phyloP scores from a whole-genome alignment of 129 eudicot species.

The Lactuca saligna region DNA sequence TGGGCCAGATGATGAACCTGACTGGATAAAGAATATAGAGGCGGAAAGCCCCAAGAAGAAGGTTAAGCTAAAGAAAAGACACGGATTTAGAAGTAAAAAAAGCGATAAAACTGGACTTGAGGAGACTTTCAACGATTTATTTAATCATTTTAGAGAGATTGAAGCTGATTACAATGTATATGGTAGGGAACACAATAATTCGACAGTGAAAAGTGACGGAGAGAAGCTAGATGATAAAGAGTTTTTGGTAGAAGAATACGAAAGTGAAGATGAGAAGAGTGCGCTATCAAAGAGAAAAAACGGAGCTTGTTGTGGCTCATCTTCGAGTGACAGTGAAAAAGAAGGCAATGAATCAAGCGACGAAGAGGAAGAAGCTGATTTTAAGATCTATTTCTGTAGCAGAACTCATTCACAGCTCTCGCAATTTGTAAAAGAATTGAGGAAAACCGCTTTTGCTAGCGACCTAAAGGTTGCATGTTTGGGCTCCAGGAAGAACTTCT shows the following conservation, averaged over 20 bases:
- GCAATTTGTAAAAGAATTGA: conserved; percentile 84
- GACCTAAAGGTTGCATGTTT: conserved; percentile 70
- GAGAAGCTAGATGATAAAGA: conserved; percentile 62
- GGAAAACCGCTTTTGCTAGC: conserved; percentile 67
- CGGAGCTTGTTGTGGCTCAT: conserved; percentile 41
- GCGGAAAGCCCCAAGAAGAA: conserved; percentile 43
- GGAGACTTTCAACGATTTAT: conserved; percentile 53
- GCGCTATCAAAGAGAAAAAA: conserved; percentile 53
- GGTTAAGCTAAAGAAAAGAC: conserved; percentile 32
- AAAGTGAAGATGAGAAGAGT: conserved; percentile 66
- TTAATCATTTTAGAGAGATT: conserved; percentile 27
- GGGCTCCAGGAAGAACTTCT: conserved; percentile 92
- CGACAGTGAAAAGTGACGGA: conserved; percentile 25
- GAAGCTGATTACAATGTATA: conserved; percentile 32
- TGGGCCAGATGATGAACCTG: conserved; percentile 77
- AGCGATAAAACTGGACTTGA: conserved; percentile 32
- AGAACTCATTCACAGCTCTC: conserved; percentile 95
- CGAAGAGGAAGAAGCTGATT: conserved; percentile 50
- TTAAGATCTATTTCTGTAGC: conserved; percentile 85
- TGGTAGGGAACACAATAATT: conserved; percentile 20
- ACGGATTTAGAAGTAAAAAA: conserved; percentile 38
- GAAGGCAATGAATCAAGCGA: conserved; percentile 40
- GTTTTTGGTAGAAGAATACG: conserved; percentile 77
- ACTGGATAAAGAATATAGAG: conserved; percentile 66
- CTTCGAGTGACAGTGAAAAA: conserved; percentile 75